Conservation (phyloP, 2,329 filamentous ascomycete species). For the Coniochaeta pulveracea region DNA sequence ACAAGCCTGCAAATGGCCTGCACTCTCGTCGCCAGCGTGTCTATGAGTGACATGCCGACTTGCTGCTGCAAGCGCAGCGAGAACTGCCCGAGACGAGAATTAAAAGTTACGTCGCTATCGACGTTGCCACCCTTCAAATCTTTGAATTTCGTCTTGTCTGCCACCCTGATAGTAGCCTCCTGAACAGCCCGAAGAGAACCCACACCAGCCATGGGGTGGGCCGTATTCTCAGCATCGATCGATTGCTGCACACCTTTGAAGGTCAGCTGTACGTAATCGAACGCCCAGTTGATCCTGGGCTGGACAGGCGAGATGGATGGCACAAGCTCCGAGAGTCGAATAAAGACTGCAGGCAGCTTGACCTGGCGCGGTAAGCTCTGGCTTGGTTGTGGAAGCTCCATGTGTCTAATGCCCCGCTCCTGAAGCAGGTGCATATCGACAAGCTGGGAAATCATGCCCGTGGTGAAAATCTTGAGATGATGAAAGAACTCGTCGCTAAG, state of each 20-base stretch:
- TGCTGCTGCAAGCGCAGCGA: conserved; percentile 46
- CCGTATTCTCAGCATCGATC: background rate
- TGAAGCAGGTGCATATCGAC: conserved; percentile 37
- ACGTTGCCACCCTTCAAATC: conserved; percentile 38
- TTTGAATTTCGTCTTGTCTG: conserved; percentile 40
- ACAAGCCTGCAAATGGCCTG: conserved; percentile 60
- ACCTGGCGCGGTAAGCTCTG: conserved; percentile 29
- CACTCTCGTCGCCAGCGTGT: conserved; percentile 46
- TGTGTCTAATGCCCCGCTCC: conserved; percentile 28
- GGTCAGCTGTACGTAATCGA: conserved; percentile 45
- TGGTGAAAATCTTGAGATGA: conserved; percentile 36
- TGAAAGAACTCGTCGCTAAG: conserved; percentile 39
- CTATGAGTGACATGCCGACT: conserved; percentile 47
- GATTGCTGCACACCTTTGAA: conserved; percentile 34
- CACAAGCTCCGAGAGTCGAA: conserved; percentile 35
- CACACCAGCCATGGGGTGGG: conserved; percentile 2
- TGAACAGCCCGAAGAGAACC: conserved; percentile 25
- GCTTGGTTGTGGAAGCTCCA: conserved; percentile 19
- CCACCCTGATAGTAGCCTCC: conserved; percentile 44
- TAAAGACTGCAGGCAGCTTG: conserved; percentile 33
- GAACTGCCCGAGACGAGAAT: conserved; percentile 48
- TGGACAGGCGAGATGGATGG: conserved; percentile 10
- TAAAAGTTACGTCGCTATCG: conserved; percentile 53
- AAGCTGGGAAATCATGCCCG: conserved; percentile 38
- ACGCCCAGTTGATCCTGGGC: conserved; percentile 38